A percentile compares a stretch with the other conserved stretches of the same genome.
Conservation (phyloP, 2,329 filamentous ascomycete genomes). For the Ceratocystiopsis sp. region DNA sequence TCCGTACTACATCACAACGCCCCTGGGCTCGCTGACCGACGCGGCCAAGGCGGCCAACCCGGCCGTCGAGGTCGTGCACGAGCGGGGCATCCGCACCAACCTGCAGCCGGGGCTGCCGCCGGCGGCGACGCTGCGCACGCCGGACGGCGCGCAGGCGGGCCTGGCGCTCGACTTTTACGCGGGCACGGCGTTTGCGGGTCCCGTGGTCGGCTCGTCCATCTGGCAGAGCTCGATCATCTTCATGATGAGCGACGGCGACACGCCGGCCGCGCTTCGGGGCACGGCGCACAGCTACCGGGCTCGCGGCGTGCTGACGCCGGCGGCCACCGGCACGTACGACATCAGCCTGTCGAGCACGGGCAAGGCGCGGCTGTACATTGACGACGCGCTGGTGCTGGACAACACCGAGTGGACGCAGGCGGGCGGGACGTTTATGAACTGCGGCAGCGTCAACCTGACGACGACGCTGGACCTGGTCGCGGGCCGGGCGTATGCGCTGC, state of each 20-base stretch:
- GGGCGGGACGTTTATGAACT: slow-evolving; percentile 16
- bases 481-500: slow-evolving; percentile 5
- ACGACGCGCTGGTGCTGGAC: slow-evolving; percentile 25
- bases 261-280: slow-evolving; percentile 8
- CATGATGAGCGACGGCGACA: slow-evolving; percentile 12
- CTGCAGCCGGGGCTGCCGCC: slow-evolving; percentile 8
- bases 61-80: slow-evolving; percentile 4
- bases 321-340: slow-evolving; percentile 11
- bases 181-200: slow-evolving; percentile 5
- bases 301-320: slow-evolving; percentile 13
- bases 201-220: slow-evolving; percentile 4
- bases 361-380: slow-evolving; percentile 11
- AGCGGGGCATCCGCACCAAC: slow-evolving; percentile 7
- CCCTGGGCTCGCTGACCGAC: slow-evolving; percentile 4
- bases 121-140: not conserved
- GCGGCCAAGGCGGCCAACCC: slow-evolving; percentile 1
- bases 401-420: slow-evolving; percentile 27
- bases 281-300: slow-evolving; percentile 15
- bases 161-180: slow-evolving; percentile 9
- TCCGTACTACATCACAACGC: slow-evolving; percentile 10
- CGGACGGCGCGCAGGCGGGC: not conserved
- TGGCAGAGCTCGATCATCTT: slow-evolving; percentile 10
- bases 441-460: slow-evolving; percentile 8
- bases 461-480: slow-evolving; percentile 5
- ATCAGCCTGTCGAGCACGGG: slow-evolving; percentile 13